Evolutionary conservation across 306 rosid genomes (phyloP).

Genomic region (Rosa rugosa): DNA sequence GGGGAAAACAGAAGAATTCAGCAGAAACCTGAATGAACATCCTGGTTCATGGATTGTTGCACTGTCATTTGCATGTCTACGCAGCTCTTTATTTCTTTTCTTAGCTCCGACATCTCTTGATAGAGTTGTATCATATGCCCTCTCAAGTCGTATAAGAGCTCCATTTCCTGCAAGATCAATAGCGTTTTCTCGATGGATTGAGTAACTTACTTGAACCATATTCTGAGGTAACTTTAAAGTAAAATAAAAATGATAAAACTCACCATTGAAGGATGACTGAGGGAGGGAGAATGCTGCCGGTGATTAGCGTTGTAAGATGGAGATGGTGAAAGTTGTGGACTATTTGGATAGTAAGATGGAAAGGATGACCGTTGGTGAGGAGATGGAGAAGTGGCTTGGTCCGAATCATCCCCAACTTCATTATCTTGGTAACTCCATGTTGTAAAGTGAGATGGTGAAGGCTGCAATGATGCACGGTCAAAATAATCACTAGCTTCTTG

Average conservation of each 20-base stretch:
- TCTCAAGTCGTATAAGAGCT: constrained; percentile 63
- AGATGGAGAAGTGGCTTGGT: constrained; percentile 44
- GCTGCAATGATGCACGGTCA: constrained; percentile 42
- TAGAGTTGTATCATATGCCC: constrained; percentile 72
- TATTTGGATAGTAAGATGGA: constrained; percentile 26
- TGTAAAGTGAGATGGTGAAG: constrained; percentile 43
- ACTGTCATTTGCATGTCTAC: constrained; percentile 71
- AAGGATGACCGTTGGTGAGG: constrained; percentile 44
- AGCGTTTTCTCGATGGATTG: neutral
- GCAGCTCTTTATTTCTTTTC: constrained; percentile 67
- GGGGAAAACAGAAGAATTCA: neutral
- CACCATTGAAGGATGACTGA: constrained; percentile 46
- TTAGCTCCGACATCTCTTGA: constrained; percentile 74
- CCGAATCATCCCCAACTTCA: constrained; percentile 59
- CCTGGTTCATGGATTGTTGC: constrained; percentile 56
- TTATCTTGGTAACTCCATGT: constrained; percentile 74
- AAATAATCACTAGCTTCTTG: constrained; percentile 47
- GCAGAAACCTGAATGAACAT: constrained; percentile 52
- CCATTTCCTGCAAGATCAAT: constrained; percentile 60
- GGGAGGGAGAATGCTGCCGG: neutral
- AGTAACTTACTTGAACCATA: neutral
- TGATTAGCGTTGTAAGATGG: neutral
- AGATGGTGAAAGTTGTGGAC: constrained; percentile 8
- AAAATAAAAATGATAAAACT: constrained; percentile 17
- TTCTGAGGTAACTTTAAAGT: neutral